Percentiles rank a stretch among this genome's conserved stretches.
Conservation (phyloP, 768 basidiomycete species). For the Leccinum rimulosum region DNA sequence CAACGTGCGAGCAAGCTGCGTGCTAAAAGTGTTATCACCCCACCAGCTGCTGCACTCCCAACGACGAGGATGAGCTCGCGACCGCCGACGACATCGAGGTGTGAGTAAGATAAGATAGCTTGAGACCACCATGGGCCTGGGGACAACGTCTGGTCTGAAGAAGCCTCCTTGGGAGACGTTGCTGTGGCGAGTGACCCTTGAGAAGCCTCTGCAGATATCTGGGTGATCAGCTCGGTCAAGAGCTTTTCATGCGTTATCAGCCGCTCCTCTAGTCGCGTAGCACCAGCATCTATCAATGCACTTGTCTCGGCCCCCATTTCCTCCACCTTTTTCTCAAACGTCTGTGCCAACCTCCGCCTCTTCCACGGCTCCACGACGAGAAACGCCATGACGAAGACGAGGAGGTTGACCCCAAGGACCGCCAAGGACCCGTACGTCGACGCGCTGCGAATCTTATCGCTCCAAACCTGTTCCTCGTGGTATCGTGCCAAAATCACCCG, state of each 20-base stretch:
- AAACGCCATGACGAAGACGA: conserved; percentile 89
- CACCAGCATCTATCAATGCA: conserved; percentile 45
- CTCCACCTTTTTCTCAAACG: conserved; percentile 81
- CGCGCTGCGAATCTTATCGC: conserved; percentile 94
- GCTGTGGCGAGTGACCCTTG: conserved; percentile 8
- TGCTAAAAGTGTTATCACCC: conserved; percentile 24
- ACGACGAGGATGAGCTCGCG: conserved; percentile 28
- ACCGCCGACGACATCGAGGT: conserved; percentile 7
- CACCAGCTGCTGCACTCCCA: conserved; percentile 29
- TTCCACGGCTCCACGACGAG: conserved; percentile 97
- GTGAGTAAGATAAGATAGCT: conserved; percentile 8
- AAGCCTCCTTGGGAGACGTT: conserved; percentile 2
- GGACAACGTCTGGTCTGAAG: not conserved
- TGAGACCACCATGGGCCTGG: conserved; percentile 11
- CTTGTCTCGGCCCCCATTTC: conserved; percentile 47
- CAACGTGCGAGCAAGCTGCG: conserved; percentile 18
- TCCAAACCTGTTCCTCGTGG: conserved; percentile 99
- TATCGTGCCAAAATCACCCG: conserved; percentile 86
- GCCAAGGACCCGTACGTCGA: conserved; percentile 91
- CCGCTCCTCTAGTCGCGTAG: conserved; percentile 46
- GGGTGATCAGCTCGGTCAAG: conserved; percentile 29
- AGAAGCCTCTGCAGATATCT: conserved; percentile 12
- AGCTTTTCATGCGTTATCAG: conserved; percentile 47
- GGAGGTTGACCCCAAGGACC: conserved; percentile 81
- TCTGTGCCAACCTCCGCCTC: conserved; percentile 77